phyloP scores from a whole-genome alignment of 1,139 yeast species.

The Spencermartinsiella ligniputridi region DNA sequence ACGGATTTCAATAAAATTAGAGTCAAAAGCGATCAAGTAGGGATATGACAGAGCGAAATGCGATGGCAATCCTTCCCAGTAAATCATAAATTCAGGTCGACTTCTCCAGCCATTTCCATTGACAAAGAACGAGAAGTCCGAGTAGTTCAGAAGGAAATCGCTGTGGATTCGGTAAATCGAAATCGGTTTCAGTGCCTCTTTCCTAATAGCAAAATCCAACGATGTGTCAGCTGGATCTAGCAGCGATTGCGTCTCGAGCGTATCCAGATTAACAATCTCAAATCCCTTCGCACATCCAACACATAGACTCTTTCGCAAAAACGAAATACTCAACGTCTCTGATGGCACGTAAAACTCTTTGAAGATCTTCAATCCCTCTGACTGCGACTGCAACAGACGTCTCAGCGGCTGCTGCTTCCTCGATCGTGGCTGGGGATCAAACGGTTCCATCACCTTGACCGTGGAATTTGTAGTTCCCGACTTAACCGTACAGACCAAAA shows the following conservation, averaged over 20 bases:
- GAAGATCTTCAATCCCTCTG: conserved; percentile 58
- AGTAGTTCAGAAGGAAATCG: conserved; percentile 80
- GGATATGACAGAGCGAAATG: conserved; percentile 93
- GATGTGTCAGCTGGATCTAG: conserved; percentile 97
- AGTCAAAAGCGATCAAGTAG: conserved; percentile 83
- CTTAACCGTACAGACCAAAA: conserved; percentile 86
- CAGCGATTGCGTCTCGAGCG: conserved; percentile 67
- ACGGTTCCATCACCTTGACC: conserved; percentile 85
- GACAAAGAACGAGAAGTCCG: conserved; percentile 91
- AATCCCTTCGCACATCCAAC: conserved; percentile 96
- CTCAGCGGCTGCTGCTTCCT: conserved; percentile 44
- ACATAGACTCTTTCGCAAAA: conserved; percentile 81
- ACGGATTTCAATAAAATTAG: conserved; percentile 84
- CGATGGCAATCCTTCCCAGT: conserved; percentile 96
- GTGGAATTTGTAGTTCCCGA: conserved; percentile 67
- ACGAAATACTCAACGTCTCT: conserved; percentile 89
- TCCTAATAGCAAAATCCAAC: conserved; percentile 86
- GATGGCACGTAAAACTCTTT: conserved; percentile 78
- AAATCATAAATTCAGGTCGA: conserved; percentile 87
- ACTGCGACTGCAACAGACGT: conserved; percentile 43
- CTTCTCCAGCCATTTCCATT: conserved; percentile 96
- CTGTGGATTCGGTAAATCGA: conserved; percentile 87
- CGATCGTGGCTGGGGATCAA: conserved; percentile 43
- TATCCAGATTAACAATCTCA: conserved; percentile 81
- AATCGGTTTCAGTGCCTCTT: conserved; percentile 81